Base-by-base conservation (phyloP, 2,329 filamentous ascomycete genomes). In the Diaporthe humulicola region DNA sequence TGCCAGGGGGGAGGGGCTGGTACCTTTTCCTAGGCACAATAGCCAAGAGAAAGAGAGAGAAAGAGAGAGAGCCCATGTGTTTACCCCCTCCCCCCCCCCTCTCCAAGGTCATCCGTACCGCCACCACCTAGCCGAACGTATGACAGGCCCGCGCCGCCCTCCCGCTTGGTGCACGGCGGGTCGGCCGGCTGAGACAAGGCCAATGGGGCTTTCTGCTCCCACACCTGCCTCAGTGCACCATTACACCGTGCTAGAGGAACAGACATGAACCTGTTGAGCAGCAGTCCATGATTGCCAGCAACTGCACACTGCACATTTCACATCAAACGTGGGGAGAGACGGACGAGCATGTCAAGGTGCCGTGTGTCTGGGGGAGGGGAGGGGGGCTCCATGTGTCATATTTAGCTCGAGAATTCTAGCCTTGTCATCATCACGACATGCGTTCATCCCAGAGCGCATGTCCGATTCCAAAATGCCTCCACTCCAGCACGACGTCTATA, bases 401-500 rank as follows among this genome's bases (percentile, higher is more conserved):
- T 76, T 61, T 57, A 54, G 74, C 75, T 76, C 50, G 64, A 70
- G 50, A 64, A 69, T n/a, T 73, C 73, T 70, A 69, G 73, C 73
- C 70, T 61, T 40, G n/a, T 72, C 72, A 72, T 76, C 69, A 52
- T 76, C 33, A 57, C 45, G 57, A 56, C 36, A 64, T 73, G 69
- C 69, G 57, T 71, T 70, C 75, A 56, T 76, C 73, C 69, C 75
- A 76, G 75, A 73, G 56, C 70, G 54, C 75, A 74, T 28, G 42
- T 52, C 73, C 75, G 71, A 74, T 30, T 72, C 61, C 70, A 73
- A 74, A 70, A 57, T 67, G 17, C 64, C 48, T n/a, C n/a, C n/a
- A 66, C 57, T 38, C 69, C 73, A 54, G 33, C 70, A 57, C 73
- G 48, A 76, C 73, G 75, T 76, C 73, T 74, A 76, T 76, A 76